phyloP scores from a whole-genome alignment of 768 basidiomycete species.

The Gloeopeniophorella convolvens region DNA sequence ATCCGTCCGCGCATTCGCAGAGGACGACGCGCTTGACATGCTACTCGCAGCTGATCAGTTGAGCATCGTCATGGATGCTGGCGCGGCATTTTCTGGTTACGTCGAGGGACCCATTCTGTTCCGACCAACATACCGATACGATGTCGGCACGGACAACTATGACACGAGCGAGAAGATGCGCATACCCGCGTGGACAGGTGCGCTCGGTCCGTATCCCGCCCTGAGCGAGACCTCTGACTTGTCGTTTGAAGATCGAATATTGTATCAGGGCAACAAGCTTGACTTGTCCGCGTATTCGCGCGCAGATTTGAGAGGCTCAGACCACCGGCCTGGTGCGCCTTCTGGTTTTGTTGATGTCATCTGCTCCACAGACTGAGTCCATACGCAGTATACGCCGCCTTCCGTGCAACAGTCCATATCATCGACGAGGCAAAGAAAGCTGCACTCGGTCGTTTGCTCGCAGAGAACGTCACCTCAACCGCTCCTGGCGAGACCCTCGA shows the following conservation, averaged over 20 bases:
- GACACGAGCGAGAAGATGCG: slow-evolving; percentile 96
- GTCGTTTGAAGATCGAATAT: slow-evolving; percentile 69
- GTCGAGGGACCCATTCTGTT: slow-evolving; percentile 90
- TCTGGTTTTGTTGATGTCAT: background rate
- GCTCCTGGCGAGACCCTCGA: slow-evolving; percentile 62
- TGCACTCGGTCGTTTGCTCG: slow-evolving; percentile 58
- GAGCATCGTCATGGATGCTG: slow-evolving; percentile 58
- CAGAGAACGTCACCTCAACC: slow-evolving; percentile 57
- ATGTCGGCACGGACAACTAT: slow-evolving; percentile 74
- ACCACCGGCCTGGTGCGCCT: slow-evolving; percentile 81
- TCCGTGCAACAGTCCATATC: slow-evolving; percentile 68
- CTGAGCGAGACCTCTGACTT: slow-evolving; percentile 14
- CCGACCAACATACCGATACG: slow-evolving; percentile 91
- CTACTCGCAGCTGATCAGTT: slow-evolving; percentile 88
- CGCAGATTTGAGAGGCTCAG: slow-evolving; percentile 84
- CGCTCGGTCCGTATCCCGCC: slow-evolving; percentile 19
- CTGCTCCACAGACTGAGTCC: background rate
- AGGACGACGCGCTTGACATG: slow-evolving; percentile 58
- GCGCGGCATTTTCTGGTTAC: slow-evolving; percentile 76
- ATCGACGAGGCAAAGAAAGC: slow-evolving; percentile 74
- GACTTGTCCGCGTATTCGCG: slow-evolving; percentile 76
- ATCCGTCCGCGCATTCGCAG: slow-evolving; percentile 62
- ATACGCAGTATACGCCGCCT: slow-evolving; percentile 71
- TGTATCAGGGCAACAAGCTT: slow-evolving; percentile 70
- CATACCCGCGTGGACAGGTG: slow-evolving; percentile 97